phyloP scores from a whole-genome alignment of 306 rosid species.

The Dryas drummondii region DNA sequence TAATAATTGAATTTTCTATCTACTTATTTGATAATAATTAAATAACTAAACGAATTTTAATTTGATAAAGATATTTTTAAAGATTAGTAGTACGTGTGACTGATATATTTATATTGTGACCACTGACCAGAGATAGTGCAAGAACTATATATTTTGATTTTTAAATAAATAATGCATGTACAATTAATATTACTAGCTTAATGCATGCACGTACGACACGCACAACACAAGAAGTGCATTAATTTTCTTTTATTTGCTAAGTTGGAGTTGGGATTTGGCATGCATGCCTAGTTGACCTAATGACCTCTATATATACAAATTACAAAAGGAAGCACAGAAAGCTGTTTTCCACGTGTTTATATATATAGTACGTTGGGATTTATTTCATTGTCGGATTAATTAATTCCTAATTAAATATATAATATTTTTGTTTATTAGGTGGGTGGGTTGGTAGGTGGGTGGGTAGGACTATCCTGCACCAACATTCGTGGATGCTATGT shows the following conservation, averaged over 20 bases:
- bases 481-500: background rate
- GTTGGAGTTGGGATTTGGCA: background rate
- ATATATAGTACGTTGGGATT: background rate
- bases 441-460: background rate
- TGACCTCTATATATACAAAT: background rate
- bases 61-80: no score
- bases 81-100: background rate
- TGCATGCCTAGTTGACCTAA: slow-evolving; percentile 3
- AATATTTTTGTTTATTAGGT: background rate
- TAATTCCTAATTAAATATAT: background rate
- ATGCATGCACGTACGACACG: background rate
- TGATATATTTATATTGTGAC: background rate
- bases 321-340: background rate
- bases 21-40: no score
- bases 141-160: background rate
- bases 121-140: background rate
- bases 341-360: background rate
- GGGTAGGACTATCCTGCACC: background rate
- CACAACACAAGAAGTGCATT: background rate
- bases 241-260: background rate
- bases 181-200: background rate
- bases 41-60: no score
- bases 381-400: no score
- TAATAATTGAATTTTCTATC: no score
- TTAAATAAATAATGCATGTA: background rate